Conservation (phyloP, 1,139 yeast species). For the Candida gigantensis region DNA sequence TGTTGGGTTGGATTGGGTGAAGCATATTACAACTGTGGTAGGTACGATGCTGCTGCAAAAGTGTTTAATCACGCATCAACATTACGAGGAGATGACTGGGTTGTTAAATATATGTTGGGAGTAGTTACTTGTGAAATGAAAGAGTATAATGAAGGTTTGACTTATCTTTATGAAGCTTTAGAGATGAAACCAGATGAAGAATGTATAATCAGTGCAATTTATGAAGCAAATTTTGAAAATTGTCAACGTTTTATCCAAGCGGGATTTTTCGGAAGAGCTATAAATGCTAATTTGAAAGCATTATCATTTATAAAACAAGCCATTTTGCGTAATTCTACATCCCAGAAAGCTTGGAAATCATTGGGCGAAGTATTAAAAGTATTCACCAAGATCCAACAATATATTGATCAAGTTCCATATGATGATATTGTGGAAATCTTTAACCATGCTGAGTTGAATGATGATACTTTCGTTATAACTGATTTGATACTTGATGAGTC, state of each 20-base stretch:
- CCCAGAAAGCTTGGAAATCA: slow-evolving; percentile 57
- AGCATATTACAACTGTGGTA: slow-evolving; percentile 82
- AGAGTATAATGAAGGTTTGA: slow-evolving; percentile 39
- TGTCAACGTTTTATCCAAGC: slow-evolving; percentile 52
- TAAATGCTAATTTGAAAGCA: slow-evolving; percentile 44
- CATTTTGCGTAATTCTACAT: slow-evolving; percentile 30
- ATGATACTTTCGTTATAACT: not conserved
- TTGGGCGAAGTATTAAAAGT: slow-evolving; percentile 53
- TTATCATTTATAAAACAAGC: slow-evolving; percentile 50
- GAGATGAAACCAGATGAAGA: slow-evolving; percentile 48
- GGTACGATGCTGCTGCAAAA: slow-evolving; percentile 81
- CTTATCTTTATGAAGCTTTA: slow-evolving; percentile 39
- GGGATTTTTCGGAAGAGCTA: slow-evolving; percentile 67
- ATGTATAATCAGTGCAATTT: slow-evolving; percentile 58
- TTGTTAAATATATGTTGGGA: slow-evolving; percentile 68
- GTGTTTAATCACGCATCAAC: slow-evolving; percentile 70
- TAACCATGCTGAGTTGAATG: slow-evolving; percentile 6
- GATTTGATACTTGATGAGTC: slow-evolving; percentile 11
- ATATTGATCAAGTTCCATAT: slow-evolving; percentile 44
- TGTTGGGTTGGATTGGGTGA: slow-evolving; percentile 97
- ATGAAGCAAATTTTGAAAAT: slow-evolving; percentile 57
- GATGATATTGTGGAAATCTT: slow-evolving; percentile 40
- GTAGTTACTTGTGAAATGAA: slow-evolving; percentile 51
- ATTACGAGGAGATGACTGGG: slow-evolving; percentile 50
- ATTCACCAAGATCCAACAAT: slow-evolving; percentile 45